Conservation (phyloP, 495 filamentous ascomycete genomes). For the Niebla homalea region DNA sequence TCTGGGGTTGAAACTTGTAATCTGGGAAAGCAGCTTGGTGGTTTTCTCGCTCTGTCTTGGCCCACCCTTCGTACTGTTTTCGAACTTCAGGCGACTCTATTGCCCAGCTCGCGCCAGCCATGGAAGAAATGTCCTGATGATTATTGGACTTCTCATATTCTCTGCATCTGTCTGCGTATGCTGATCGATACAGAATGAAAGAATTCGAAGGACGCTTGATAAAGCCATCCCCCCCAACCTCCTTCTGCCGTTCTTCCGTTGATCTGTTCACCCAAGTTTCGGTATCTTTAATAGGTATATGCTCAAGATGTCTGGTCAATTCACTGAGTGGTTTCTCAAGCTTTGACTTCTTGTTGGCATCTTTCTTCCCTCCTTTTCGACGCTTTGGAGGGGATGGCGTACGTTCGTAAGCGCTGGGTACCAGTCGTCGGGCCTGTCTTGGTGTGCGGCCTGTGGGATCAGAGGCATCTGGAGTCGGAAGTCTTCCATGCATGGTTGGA, state of each 20-base stretch:
- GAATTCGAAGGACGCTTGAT: slow-evolving; percentile 93
- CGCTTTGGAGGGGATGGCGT: slow-evolving; percentile 22
- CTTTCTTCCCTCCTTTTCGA: slow-evolving; percentile 17
- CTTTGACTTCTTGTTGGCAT: slow-evolving; percentile 29
- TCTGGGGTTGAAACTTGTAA: slow-evolving; percentile 90
- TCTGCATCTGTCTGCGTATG: slow-evolving; percentile 79
- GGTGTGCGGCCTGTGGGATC: slow-evolving; percentile 2
- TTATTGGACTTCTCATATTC: slow-evolving; percentile 75
- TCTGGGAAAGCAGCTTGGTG: slow-evolving; percentile 77
- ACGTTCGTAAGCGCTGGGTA: slow-evolving; percentile 2
- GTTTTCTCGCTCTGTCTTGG: slow-evolving; percentile 70
- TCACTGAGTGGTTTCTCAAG: slow-evolving; percentile 62
- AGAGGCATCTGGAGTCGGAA: slow-evolving; percentile 9
- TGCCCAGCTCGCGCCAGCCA: slow-evolving; percentile 76
- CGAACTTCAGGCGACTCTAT: slow-evolving; percentile 59
- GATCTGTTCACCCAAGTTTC: slow-evolving; percentile 66
- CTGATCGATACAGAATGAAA: slow-evolving; percentile 96
- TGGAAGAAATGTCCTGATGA: slow-evolving; percentile 81
- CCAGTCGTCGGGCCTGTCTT: slow-evolving; percentile 2
- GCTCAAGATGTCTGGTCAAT: slow-evolving; percentile 51
- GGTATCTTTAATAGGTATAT: slow-evolving; percentile 65
- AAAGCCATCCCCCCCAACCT: slow-evolving; percentile 65
- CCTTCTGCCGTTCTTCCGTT: slow-evolving; percentile 46
- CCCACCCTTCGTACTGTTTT: slow-evolving; percentile 68
- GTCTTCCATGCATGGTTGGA: slow-evolving; percentile 7